Evolutionary conservation across 2,329 filamentous ascomycete species (phyloP).

Genomic region (Rhynchosporium graminicola): DNA sequence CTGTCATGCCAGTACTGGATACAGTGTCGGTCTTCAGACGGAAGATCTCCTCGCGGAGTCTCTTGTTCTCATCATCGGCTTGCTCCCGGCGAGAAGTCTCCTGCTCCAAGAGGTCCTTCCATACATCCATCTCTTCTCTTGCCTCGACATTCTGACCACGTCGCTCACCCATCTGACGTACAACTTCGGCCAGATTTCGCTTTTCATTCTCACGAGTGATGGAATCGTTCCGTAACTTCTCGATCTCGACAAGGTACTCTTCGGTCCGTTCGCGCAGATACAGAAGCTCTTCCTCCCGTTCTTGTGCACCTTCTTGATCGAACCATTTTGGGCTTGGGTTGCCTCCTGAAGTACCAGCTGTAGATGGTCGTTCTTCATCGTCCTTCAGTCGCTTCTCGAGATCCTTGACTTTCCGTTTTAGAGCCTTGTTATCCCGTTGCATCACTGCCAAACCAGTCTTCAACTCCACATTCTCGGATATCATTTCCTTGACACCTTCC

Average conservation of each 20-base stretch:
- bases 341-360: conserved; percentile 57
- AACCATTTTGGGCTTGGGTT: conserved; percentile 57
- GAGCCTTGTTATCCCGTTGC: conserved; percentile 84
- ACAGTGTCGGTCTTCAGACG: conserved; percentile 63
- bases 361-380: conserved; percentile 62
- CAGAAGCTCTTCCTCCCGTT: conserved; percentile 81
- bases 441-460: conserved; percentile 87
- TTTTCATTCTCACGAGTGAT: conserved; percentile 82
- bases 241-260: conserved; percentile 79
- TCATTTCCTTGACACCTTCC: conserved; percentile 96
- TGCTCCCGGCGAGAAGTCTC: conserved; percentile 89
- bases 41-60: conserved; percentile 80
- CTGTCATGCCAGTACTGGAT: conserved; percentile 39
- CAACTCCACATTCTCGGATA: conserved; percentile 93
- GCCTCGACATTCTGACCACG: conserved; percentile 49
- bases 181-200: conserved; percentile 79
- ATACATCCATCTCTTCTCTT: conserved; percentile 76
- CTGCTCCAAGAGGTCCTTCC: conserved; percentile 91
- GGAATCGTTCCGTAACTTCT: conserved; percentile 76
- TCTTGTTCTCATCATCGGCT: conserved; percentile 83
- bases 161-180: conserved; percentile 63
- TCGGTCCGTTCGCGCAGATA: conserved; percentile 85
- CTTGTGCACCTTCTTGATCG: conserved; percentile 60
- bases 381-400: conserved; percentile 77
- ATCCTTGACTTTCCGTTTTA: conserved; percentile 81